Evolutionary conservation across 2,329 filamentous ascomycete species (phyloP).

Genomic region (Fusarium lyarnte): DNA sequence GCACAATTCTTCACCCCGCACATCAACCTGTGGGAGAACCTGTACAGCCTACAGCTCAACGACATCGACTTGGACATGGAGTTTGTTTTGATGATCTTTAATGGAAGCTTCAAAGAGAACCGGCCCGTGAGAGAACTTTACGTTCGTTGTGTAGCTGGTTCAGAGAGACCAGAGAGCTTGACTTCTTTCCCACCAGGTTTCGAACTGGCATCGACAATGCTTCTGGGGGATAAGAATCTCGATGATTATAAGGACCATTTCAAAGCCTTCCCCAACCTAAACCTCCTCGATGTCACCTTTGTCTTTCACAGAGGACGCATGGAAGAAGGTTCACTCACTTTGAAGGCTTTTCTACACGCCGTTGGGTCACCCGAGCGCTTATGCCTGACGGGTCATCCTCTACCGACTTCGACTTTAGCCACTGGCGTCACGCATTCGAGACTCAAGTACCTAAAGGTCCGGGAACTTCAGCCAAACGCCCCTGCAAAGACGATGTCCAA

Average conservation of each 20-base stretch:
- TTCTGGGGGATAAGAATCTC: neutral
- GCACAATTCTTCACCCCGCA: conserved; percentile 25
- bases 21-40: conserved; percentile 20
- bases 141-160: conserved; percentile 3
- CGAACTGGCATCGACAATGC: neutral
- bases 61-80: conserved; percentile 21
- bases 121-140: conserved; percentile 15
- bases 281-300: conserved; percentile 1
- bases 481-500: neutral
- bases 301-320: neutral
- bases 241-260: conserved; percentile 21
- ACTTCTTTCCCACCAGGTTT: neutral
- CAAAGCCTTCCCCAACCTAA: conserved; percentile 20
- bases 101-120: conserved; percentile 10
- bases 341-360: conserved; percentile 20
- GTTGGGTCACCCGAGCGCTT: conserved; percentile 20
- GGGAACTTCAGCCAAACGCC: neutral
- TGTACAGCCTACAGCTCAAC: conserved; percentile 10
- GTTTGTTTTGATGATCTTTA: conserved; percentile 11
- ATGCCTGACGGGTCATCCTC: neutral
- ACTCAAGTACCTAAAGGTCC: conserved; percentile 15
- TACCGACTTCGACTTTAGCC: neutral
- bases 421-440: conserved; percentile 6
- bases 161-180: neutral
- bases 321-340: neutral